phyloP scores from a whole-genome alignment of 495 filamentous ascomycete genomes.

The Monascus purpureus region DNA sequence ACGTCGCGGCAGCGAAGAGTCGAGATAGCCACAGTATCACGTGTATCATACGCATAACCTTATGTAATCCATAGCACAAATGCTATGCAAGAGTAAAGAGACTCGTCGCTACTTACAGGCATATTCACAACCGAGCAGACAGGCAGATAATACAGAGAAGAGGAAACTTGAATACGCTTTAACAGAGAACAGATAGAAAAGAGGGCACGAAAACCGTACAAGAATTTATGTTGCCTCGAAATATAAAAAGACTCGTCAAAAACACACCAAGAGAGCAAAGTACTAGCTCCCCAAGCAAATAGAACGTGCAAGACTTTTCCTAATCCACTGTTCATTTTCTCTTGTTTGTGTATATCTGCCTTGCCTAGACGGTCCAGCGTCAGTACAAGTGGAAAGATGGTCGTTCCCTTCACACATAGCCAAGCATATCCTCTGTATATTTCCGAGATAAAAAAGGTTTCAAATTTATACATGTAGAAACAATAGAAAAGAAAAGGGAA shows the following conservation, averaged over 20 bases:
- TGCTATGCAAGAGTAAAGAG: too few species aligned
- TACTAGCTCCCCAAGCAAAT: not conserved
- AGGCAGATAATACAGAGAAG: too few species aligned
- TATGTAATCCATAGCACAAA: too few species aligned
- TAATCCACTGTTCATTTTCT: conserved; percentile 8
- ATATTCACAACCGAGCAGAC: too few species aligned
- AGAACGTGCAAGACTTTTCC: conserved; percentile 8
- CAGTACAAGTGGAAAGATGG: conserved; percentile 18
- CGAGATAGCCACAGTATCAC: too few species aligned
- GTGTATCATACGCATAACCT: too few species aligned
- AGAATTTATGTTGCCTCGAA: not conserved
- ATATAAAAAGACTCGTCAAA: not conserved
- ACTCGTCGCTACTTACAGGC: too few species aligned
- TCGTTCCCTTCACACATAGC: conserved; percentile 22
- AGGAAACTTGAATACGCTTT: too few species aligned
- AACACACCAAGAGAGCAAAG: not conserved
- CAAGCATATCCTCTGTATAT: conserved; percentile 22
- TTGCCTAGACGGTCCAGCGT: conserved; percentile 35
- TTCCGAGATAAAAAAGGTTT: conserved; percentile 10
- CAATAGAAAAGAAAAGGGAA: conserved; percentile 17
- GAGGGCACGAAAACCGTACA: not conserved
- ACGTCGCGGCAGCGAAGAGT: too few species aligned
- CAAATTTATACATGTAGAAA: conserved; percentile 29
- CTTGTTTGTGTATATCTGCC: conserved; percentile 11
- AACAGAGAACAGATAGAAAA: too few species aligned